Base-by-base conservation (phyloP, 2,329 filamentous ascomycete species). In the Aspergillus costaricaensis region DNA sequence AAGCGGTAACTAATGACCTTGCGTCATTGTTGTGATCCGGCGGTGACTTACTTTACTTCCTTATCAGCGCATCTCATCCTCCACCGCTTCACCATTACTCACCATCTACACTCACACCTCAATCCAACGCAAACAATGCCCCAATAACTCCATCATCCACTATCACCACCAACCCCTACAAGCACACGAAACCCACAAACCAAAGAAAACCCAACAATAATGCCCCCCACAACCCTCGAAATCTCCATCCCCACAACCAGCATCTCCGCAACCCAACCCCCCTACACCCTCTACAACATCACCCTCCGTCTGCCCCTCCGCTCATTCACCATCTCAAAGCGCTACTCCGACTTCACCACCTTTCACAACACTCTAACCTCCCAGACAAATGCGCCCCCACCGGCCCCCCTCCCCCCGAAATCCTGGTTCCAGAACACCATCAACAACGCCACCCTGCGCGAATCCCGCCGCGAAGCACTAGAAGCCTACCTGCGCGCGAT, bases 241-340 rank as follows among this genome's bases (percentile, higher is more conserved):
- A 81, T 82, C 60, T 70, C 76, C 50, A 80, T 82, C 56, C 79
- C 84, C n/a, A 82, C 80, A 36, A 82, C 82, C 7, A 76, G 76
- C 47, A 71, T 77, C 36, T 78, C 81, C n/a, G 73, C 74, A 8
- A 75, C 77, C 21, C 71, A 78, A 57, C 86, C 86, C 66, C 79
- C 84, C 3, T 85, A 84, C 75, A 88, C 86, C 0, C 71, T 83
- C 67, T 89, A 88, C 76, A 83, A 86, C 65, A 82, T 89, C 70
- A 80, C 81, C 55, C 80, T 88, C 65, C 82, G 85, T 44, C 83
- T 88, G 19, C 86, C 86, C 1, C 81, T 88, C 32, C 82, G 85
- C 57, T 83, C 84, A 52, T 83, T 84, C 66, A 84, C 80, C 47
- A 74, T 87, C 58, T 80, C 79, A 49, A 88, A 88, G 72, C 85